Evolutionary conservation across 768 basidiomycete genomes (phyloP), one percentile per base, ranked within the genome.

Genomic region (Rhizopogon vinicolor): DNA sequence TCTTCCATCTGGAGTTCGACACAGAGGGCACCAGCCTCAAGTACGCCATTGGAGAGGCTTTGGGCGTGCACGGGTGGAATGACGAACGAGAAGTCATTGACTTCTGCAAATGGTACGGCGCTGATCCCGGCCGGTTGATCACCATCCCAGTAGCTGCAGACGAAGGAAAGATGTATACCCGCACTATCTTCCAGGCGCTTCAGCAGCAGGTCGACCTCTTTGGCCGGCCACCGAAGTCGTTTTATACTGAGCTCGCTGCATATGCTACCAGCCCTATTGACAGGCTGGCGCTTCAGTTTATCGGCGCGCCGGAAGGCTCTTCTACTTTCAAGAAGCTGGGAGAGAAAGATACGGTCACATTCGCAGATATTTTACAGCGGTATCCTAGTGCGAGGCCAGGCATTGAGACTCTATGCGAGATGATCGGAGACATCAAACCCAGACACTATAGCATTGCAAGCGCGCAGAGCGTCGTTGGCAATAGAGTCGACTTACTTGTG

Each of bases 391-490:
- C 96, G 29, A 79, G 79, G 56, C 93, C 93, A 1, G 81, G 83
- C 31, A 86, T 98, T 39, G 92, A 92, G 71, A 84, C 79, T 54
- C 78, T 97, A 3, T 94, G 95, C 64, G 89, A 91, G 68, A 68
- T 97, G 63, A 78, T 98, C 44, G 95, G 93, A 1, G 93, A 97
- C 68, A 98, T 93, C 76, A 94, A 97, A 72, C 95, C 96, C 3
- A 82, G 97, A 58, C 97, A 98, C 72, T 99, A 99, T 72, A 96
- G 93, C 70, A 99, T 99, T 65, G 96, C 97, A 19, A 93, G 91
- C 61, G 84, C 93, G 35, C 96, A 98, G 72, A 90, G 89, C 64
- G 94, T 90, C 54, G 95, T 98, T 14, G 97, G 97, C 5, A 82
- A 98, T 67, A 83, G 90, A 54, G 94, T 99, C 7, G 96, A 99